Evolutionary conservation across 306 rosid species (phyloP).

Genomic region (Spatholobus suberectus): DNA sequence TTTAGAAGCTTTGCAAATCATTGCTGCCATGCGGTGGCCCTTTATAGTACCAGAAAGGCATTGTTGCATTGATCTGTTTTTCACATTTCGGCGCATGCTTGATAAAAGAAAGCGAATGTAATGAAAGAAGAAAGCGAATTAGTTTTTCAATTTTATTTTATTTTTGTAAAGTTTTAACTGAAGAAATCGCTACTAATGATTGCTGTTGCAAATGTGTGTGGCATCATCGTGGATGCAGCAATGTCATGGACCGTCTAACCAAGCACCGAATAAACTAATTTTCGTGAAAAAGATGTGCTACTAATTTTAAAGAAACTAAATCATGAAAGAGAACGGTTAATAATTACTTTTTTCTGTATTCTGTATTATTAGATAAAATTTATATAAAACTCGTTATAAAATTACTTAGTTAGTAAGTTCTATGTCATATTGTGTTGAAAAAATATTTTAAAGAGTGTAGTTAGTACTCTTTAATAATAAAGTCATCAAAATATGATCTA

Average conservation of each 20-base stretch:
- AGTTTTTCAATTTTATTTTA: not conserved
- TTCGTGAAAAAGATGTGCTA: no score
- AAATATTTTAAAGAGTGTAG: no score
- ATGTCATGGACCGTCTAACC: not conserved
- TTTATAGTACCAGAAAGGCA: conserved; percentile 22
- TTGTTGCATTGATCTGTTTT: conserved; percentile 19
- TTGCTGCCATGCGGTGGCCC: conserved; percentile 1
- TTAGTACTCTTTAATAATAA: no score
- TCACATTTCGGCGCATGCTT: conserved; percentile 45
- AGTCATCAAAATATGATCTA: no score
- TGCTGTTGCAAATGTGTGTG: not conserved
- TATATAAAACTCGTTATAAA: no score
- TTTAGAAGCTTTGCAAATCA: not conserved
- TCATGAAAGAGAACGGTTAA: not conserved
- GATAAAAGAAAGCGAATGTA: not conserved
- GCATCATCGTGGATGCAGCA: not conserved
- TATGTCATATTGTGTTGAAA: no score
- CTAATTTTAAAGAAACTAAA: not conserved
- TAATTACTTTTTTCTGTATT: no score
- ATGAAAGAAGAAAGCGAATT: no score
- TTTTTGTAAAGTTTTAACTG: not conserved
- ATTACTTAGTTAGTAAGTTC: no score
- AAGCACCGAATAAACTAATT: not conserved
- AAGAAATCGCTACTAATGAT: not conserved
- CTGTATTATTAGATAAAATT: no score